Base-by-base conservation (phyloP, 768 basidiomycete genomes). In the Termitomyces sp. region DNA sequence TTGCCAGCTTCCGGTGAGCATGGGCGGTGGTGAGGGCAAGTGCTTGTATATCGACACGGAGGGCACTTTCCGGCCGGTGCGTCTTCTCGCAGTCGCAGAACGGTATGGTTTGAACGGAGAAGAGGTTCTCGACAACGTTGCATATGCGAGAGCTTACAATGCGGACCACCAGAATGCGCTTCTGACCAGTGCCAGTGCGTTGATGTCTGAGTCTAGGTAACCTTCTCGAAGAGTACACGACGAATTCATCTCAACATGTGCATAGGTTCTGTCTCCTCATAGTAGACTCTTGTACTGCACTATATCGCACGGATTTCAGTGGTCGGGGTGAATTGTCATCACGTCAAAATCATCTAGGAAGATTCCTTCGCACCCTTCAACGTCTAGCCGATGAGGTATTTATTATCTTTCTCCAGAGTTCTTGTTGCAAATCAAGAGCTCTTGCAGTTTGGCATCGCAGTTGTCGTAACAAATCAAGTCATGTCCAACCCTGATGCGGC, bases 21-120 rank as follows among this genome's bases (percentile, higher is more conserved):
- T 98, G 95, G 96, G 97, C 19, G 97, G 97, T 16, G 97, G 97
- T 12, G 97, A 99, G 73, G 97, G 97, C 39, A 99, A 99, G 73
- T 98, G 96, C 67, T 76, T 99, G 44, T 99, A 97, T 72, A 98
- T 99, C 72, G 97, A 99, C 70, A 98, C 97, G 0, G 97, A 99
- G 67, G 96, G 96, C 27, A 99, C 97, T 9, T 99, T 99, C 78
- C 94, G 97, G 63, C 97, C 97, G 21, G 91, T 91, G 41, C 89
- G 97, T 53, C 78, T 98, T 44, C 81, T 98, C 37, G 94, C 96
- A 0, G 92, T 95, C 11, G 96, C 97, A 3, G 95, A 97, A 73
- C 80, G 97, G 50, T 95, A 88, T 68, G 97, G 97, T n/a, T 77
- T 99, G 63, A 96, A 93, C 62, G 95, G 94, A 46, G 96, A 99